Evolutionary conservation across 2,329 filamentous ascomycete genomes (phyloP).

Genomic region (Boeremia exigua): DNA sequence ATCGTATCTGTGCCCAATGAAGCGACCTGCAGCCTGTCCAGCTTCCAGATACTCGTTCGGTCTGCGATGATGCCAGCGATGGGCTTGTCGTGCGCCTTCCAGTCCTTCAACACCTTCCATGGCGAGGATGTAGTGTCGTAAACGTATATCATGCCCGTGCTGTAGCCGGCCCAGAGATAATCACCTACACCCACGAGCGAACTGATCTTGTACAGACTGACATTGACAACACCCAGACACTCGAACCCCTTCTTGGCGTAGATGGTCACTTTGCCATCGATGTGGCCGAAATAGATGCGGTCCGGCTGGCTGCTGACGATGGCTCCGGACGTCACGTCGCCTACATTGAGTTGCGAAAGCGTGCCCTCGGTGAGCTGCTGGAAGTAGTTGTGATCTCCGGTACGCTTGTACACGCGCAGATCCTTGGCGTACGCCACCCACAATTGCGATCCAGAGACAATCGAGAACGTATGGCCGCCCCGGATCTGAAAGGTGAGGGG

Average conservation of each 20-base stretch:
- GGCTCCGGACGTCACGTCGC: slow-evolving; percentile 86
- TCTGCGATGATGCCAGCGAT: slow-evolving; percentile 81
- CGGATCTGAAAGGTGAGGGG: slow-evolving; percentile 81
- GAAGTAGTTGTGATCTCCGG: slow-evolving; percentile 68
- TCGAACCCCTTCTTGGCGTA: slow-evolving; percentile 80
- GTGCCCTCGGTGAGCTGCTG: slow-evolving; percentile 79
- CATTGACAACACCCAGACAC: slow-evolving; percentile 79
- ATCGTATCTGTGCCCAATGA: slow-evolving; percentile 88
- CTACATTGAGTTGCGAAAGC: slow-evolving; percentile 73
- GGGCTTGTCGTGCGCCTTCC: slow-evolving; percentile 86
- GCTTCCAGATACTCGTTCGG: slow-evolving; percentile 79
- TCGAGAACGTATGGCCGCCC: slow-evolving; percentile 83
- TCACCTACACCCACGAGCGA: slow-evolving; percentile 80
- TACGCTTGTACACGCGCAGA: slow-evolving; percentile 81
- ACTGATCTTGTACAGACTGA: slow-evolving; percentile 96
- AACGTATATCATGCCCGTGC: slow-evolving; percentile 90
- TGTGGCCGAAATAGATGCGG: slow-evolving; percentile 87
- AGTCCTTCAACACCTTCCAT: slow-evolving; percentile 92
- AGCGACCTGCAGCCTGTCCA: slow-evolving; percentile 83
- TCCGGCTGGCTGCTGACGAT: slow-evolving; percentile 75
- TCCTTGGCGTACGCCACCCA: slow-evolving; percentile 92
- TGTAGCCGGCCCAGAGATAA: slow-evolving; percentile 91
- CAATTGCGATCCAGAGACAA: slow-evolving; percentile 81
- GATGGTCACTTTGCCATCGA: slow-evolving; percentile 92
- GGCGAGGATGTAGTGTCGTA: slow-evolving; percentile 85